Evolutionary conservation across 1,284 basidiomycete genomes (phyloP).

Genomic region (Sporisorium iseilematis-ciliati): DNA sequence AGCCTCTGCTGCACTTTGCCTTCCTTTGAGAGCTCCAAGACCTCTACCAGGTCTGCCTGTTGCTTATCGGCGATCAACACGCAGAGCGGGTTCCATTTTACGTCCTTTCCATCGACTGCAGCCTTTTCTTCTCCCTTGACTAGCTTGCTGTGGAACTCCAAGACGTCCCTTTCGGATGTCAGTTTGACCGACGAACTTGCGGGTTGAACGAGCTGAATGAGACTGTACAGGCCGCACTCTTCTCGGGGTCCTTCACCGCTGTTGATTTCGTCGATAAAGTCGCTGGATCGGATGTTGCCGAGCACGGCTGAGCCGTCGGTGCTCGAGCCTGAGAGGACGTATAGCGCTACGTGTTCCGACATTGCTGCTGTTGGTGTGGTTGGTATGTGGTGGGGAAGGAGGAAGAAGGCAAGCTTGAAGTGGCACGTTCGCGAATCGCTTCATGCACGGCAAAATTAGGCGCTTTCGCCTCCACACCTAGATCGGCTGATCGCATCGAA

Average conservation of each 20-base stretch:
- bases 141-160: slow-evolving; percentile 34
- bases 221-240: slow-evolving; percentile 51
- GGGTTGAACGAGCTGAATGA: slow-evolving; percentile 42
- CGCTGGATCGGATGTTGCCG: slow-evolving; percentile 49
- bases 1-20: slow-evolving; percentile 27
- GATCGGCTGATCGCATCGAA: background rate
- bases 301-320: slow-evolving; percentile 32
- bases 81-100: slow-evolving; percentile 34
- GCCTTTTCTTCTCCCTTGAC: slow-evolving; percentile 23
- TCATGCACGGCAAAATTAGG: slow-evolving; percentile 6
- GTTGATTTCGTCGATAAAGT: slow-evolving; percentile 59
- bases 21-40: slow-evolving; percentile 20
- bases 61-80: slow-evolving; percentile 42
- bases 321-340: slow-evolving; percentile 32
- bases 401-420: slow-evolving; percentile 2
- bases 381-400: background rate
- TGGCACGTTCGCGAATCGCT: slow-evolving; percentile 7
- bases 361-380: slow-evolving; percentile 5
- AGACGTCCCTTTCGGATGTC: slow-evolving; percentile 22
- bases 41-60: slow-evolving; percentile 19
- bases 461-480: slow-evolving; percentile 23
- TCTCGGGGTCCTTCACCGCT: slow-evolving; percentile 55
- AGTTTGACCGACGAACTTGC: slow-evolving; percentile 14
- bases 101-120: slow-evolving; percentile 18
- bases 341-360: slow-evolving; percentile 51